Base-by-base conservation (phyloP, 768 basidiomycete genomes). In the Auriscalpium vulgare region DNA sequence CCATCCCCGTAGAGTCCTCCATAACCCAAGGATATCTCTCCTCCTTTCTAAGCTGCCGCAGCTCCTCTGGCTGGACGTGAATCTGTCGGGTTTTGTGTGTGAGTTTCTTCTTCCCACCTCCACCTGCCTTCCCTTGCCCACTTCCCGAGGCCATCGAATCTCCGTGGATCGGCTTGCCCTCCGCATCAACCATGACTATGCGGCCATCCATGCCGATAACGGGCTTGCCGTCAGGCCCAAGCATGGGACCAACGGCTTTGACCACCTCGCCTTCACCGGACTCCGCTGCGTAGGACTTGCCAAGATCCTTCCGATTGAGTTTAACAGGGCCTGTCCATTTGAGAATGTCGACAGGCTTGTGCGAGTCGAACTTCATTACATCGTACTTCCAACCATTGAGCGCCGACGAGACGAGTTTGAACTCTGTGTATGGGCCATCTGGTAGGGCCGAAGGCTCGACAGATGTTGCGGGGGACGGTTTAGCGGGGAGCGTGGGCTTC, bases 1-100 rank as follows among this genome's bases (percentile, higher is more conserved):
- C 89, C 55, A 76, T 73, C 51, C 81, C 78, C 17, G 77, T 76
- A 38, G 78, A 80, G 67, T 92, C 91, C 73, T 95, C 92, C 74
- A 94, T 81, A 40, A 95, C 87, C 92, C 92, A 95, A 2, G 92
- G 92, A 69, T 88, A 89, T 60, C 88, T 75, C 71, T 95, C 92
- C 72, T 95, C 92, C 65, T 79, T 80, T 68, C 88, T 76, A 63
- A 94, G 74, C 71, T 90, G 85, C 62, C 91, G 75, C 51, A 81
- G 76, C 40, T 85, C 85, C 54, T 93, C 90, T 0, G 88, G 82
- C 1, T 92, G 85, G 58, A 83, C 79, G 72, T 86, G 92, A 17
- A 94, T 88, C 74, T 84, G 91, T 74, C 68, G 81, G 62, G 74
- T 93, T 80, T 85, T 94, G 82, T 80, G 89, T 81, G 83, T 85